These are phyloP conservation scores for Lippia alba DNA, from an alignment of 305 asterid species.

Conservation along the genomic window DNA sequence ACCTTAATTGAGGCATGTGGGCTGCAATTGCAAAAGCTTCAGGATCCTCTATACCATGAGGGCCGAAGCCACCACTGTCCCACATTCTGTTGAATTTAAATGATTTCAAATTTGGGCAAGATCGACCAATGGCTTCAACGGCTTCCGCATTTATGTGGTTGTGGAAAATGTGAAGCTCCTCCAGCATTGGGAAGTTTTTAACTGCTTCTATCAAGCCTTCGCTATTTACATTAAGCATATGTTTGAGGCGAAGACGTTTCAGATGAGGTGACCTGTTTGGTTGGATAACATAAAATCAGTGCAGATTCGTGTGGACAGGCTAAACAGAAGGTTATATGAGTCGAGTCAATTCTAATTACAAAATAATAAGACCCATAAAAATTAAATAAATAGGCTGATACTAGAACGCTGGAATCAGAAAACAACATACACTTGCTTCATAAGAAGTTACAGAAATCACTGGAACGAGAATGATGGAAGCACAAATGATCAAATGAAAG, in stretches of 20 bases:
- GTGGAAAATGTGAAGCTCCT: constrained; percentile 56
- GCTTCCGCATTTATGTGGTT: constrained; percentile 31
- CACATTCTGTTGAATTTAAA: constrained; percentile 36
- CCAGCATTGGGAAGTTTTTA: constrained; percentile 45
- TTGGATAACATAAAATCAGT: too few relatives aligned
- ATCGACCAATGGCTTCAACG: constrained; percentile 48
- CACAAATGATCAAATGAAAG: background rate
- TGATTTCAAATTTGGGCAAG: constrained; percentile 51
- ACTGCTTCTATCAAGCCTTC: constrained; percentile 43
- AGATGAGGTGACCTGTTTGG: constrained; percentile 45
- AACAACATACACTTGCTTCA: background rate
- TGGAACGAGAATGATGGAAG: background rate
- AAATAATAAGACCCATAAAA: background rate
- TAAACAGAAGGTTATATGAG: background rate
- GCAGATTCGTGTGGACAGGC: background rate
- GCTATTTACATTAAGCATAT: constrained; percentile 31
- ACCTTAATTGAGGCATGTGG: constrained; percentile 51
- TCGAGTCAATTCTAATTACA: background rate
- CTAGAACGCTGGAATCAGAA: background rate
- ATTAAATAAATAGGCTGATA: background rate
- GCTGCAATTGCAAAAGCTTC: constrained; percentile 52
- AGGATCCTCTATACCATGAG: too few relatives aligned
- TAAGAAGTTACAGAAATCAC: background rate
- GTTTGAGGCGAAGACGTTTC: constrained; percentile 46
- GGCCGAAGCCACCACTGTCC: too few relatives aligned